Percentiles rank a stretch among this genome's conserved stretches.
phyloP scores from a whole-genome alignment of 345 rosid species.

The Citrus inodora region DNA sequence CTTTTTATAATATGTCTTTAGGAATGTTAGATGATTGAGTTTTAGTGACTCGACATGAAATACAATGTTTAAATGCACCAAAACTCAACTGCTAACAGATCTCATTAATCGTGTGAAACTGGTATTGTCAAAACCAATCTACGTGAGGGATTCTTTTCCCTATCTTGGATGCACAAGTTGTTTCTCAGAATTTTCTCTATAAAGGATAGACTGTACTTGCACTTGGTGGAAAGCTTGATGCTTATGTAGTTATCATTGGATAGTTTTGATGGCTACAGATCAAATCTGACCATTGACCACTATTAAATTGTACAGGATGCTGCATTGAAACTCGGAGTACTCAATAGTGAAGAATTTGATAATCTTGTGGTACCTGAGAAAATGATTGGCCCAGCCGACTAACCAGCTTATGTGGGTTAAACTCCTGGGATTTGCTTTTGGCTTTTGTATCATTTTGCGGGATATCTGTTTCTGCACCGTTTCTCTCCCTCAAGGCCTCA shows the following conservation, averaged over 20 bases:
- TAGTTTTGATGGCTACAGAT: background rate
- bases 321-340: conserved; percentile 70
- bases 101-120: background rate
- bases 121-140: background rate
- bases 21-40: background rate
- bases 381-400: conserved; percentile 86
- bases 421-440: background rate
- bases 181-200: background rate
- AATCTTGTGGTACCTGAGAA: conserved; percentile 91
- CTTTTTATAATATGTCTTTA: background rate
- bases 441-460: background rate
- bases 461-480: conserved; percentile 3
- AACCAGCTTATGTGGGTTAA: conserved; percentile 10
- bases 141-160: background rate
- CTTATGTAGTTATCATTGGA: background rate
- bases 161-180: background rate
- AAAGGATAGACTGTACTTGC: background rate
- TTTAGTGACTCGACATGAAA: background rate
- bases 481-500: background rate
- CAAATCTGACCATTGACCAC: background rate
- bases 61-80: background rate
- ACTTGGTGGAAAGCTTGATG: background rate
- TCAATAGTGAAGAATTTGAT: conserved; percentile 80
- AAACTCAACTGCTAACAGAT: background rate
- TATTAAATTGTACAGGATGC: conserved; percentile 54